Conservation (phyloP, 2,329 filamentous ascomycete species). For the Dryadomyces sulphureus region DNA sequence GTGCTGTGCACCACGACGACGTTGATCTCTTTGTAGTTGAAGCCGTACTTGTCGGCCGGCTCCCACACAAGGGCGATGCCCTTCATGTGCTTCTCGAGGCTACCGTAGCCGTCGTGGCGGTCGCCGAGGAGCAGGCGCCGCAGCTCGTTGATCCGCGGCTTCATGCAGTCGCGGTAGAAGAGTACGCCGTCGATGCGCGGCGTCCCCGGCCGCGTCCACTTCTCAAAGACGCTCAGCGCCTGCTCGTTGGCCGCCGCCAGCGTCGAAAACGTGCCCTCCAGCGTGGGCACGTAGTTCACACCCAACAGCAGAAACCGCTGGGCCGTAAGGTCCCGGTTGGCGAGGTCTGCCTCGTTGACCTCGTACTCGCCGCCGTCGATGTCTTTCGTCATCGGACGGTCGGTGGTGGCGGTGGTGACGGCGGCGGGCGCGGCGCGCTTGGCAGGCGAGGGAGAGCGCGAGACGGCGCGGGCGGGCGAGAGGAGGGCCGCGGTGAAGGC, state of each 20-base stretch:
- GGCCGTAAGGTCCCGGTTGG: not conserved
- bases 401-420: no score
- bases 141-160: constrained; percentile 1
- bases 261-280: constrained; percentile 8
- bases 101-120: not conserved
- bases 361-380: not conserved
- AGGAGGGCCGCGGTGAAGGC: no score
- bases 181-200: constrained; percentile 4
- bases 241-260: constrained; percentile 4
- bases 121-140: not conserved
- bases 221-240: constrained; percentile 4
- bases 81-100: not conserved
- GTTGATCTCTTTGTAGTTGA: constrained; percentile 19
- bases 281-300: constrained; percentile 4
- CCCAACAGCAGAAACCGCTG: no score
- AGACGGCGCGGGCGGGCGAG: no score
- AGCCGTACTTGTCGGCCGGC: constrained; percentile 12
- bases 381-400: not conserved
- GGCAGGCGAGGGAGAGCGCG: no score
- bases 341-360: not conserved
- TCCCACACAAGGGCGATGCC: constrained; percentile 3
- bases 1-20: constrained; percentile 19
- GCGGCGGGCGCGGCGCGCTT: no score
- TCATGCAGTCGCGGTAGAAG: constrained; percentile 4
- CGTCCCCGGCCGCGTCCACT: constrained; percentile 3